Percentiles rank a stretch among this genome's conserved stretches.
Conservation (phyloP, 768 basidiomycete genomes). For the Macrolepiota fuliginosa region DNA sequence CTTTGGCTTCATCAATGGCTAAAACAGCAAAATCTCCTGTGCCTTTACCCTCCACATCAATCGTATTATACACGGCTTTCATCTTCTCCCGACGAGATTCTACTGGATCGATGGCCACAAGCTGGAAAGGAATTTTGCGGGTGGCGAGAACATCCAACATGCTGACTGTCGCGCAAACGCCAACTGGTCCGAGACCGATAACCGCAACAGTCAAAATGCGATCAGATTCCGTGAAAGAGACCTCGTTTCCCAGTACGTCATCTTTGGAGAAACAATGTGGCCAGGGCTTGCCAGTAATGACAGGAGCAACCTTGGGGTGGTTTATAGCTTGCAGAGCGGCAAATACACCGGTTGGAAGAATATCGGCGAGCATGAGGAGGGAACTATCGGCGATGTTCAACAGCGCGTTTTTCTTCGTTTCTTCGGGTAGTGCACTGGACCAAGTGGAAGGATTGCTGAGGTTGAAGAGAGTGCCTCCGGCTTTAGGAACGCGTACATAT, state of each 20-base stretch:
- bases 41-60: constrained; percentile 42
- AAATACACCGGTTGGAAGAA: constrained; percentile 78
- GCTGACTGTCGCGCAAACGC: constrained; percentile 64
- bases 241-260: constrained; percentile 22
- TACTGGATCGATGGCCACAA: constrained; percentile 65
- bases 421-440: constrained; percentile 35
- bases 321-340: constrained; percentile 70
- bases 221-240: constrained; percentile 43
- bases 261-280: constrained; percentile 42
- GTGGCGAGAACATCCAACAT: constrained; percentile 59
- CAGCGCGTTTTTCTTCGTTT: constrained; percentile 36
- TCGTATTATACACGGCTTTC: constrained; percentile 51
- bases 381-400: constrained; percentile 56
- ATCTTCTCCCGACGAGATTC: constrained; percentile 58
- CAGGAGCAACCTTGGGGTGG: constrained; percentile 67
- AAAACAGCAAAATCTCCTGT: constrained; percentile 49
- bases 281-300: constrained; percentile 58
- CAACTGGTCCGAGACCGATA: constrained; percentile 78
- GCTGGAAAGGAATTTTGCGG: constrained; percentile 43
- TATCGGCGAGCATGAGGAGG: constrained; percentile 71
- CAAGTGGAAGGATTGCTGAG: constrained; percentile 48
- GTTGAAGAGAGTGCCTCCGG: constrained; percentile 74
- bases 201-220: constrained; percentile 58
- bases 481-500: constrained; percentile 75
- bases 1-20: constrained; percentile 50